Evolutionary conservation across 2,329 filamentous ascomycete species (phyloP), one percentile per base, ranked within the genome.

Genomic region (Colletotrichum liaoningense): DNA sequence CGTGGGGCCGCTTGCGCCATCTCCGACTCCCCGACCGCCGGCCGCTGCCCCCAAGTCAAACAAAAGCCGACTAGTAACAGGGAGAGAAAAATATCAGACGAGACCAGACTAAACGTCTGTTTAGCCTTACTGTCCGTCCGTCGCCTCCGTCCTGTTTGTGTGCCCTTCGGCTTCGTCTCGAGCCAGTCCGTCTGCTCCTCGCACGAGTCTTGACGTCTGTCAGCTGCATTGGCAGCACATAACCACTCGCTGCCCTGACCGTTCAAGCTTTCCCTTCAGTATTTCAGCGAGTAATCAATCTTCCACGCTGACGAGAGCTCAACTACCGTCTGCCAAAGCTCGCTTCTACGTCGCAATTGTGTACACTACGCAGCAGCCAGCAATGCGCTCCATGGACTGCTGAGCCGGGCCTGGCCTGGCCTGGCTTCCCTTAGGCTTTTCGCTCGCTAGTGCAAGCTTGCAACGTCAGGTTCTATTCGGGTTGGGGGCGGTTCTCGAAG

Each of bases 1-100:
- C 64, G 54, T 72, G 69, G 69, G 55, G 70, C 54, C 54, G 70
- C 66, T 67, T 72, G 66, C 58, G 42, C 54, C 66, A 56, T 63
- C 69, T 63, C 58, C 49, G 52, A 63, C 52, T 42, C 52, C 33
- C 58, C 42, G 69, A 59, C 69, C 54, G 33, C 67, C 59, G 66
- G 59, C 69, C 65, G 35, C 57, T 49, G 19, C 19, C 55, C 42
- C 46, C 42, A 70, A 59, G 63, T 55, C 55, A 59, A 52, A 60
- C 55, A 67, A 52, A 62, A 62, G 28, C 56, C 42, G 54, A 46
- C 42, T 49, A n/a, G 42, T n/a, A n/a, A 6, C 54, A 33, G 28
- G 30, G 38, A 28, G 33, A 38, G 38, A 54, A 52, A 60, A 69
- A 63, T 26, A 59, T 54, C 33, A 65, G 60, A 69, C 38, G 69